Evolutionary conservation across 2,329 filamentous ascomycete species (phyloP), one percentile per base, ranked within the genome.

Genomic region (Kalmusia sp.): DNA sequence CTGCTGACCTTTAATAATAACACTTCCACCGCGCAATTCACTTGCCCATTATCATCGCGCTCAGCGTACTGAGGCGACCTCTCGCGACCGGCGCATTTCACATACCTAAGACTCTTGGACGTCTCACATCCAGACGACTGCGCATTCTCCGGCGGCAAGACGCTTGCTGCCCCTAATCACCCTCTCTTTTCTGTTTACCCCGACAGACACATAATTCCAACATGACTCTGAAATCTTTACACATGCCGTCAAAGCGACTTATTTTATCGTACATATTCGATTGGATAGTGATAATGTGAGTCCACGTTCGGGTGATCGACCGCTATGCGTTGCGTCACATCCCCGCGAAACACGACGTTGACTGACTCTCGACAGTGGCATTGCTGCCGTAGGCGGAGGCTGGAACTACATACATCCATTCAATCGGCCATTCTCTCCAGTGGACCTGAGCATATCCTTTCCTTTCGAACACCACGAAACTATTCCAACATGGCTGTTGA

Each of bases 381-480:
- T 86, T 19, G 85, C 82, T 22, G 80, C 79, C 12, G 76, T 89
- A 31, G 87, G 87, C 51, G 82, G 77, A 51, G 79, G 81, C 6
- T 82, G 91, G 61, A 84, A 83, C 54, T 77, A 77, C 39, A 76
- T 87, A 46, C 78, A 80, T 1, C 89, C 90, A 0, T 90, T 87
- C 65, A 85, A 86, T 62, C 82, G 87, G 30, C 87, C 87, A 0
- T 93, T 95, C 72, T 87, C 85, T 28, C 82, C 91, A 6, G 79
- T 86, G 58, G 87, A 97, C 66, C 85, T 87, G 19, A 84, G 85
- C 56, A 96, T 97, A 66, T 90, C 91, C 15, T 96, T 89, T 63
- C 92, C 93, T 0, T 87, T 84, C 63, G 84, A 84, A 44, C 78
- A 82, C 11, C 69, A 88, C 19, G 91, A 96, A 65, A 91, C 88